Base-by-base conservation (phyloP, 495 filamentous ascomycete genomes). In the Hypoxylon intermedium region DNA sequence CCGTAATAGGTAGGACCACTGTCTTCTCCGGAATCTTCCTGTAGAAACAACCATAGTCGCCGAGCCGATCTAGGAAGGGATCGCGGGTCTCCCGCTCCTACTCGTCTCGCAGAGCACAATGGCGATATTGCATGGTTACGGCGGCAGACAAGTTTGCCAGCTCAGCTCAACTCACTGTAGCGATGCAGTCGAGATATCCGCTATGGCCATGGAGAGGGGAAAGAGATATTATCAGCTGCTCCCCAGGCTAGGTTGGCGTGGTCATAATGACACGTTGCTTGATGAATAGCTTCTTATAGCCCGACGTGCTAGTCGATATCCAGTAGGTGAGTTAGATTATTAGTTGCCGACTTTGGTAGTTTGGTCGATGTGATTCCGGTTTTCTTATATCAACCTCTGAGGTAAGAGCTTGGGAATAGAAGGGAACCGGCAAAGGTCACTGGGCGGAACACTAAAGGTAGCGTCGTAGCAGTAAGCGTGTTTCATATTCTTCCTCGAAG, bases 401-500 rank as follows among this genome's bases (percentile, higher is more conserved):
- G 26, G 5, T 31, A 60, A 20, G 33, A 26, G 30, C 12, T 20
- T 38, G 38, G n/a, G 21, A 53, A 42, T 16, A 24, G 16, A 28
- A n/a, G n/a, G 9, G 31, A 34, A 12, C 20, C 48, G 45, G 40
- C 38, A 62, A 9, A 50, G 19, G 43, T 6, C 36, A 12, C 38
- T 55, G 30, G 36, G 44, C 36, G 57, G 53, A 47, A 42, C 48
- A 52, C 53, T 58, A 67, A 57, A 49, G n/a, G 63, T 67, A 58
- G 63, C 49, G 47, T 67, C 46, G 63, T 58, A 67, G 63, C 53
- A 31, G 45, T 58, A 62, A 62, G 63, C 58, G 63, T 62, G 63
- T 67, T 67, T 67, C 63, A 67, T 61, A 53, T 67, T 62, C 58
- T 51, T 40, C n/a, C 28, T 41, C 2, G 15, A 41, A 43, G 31